Evolutionary conservation across 1,284 basidiomycete genomes (phyloP).

Genomic region (Marasmius sp.): DNA sequence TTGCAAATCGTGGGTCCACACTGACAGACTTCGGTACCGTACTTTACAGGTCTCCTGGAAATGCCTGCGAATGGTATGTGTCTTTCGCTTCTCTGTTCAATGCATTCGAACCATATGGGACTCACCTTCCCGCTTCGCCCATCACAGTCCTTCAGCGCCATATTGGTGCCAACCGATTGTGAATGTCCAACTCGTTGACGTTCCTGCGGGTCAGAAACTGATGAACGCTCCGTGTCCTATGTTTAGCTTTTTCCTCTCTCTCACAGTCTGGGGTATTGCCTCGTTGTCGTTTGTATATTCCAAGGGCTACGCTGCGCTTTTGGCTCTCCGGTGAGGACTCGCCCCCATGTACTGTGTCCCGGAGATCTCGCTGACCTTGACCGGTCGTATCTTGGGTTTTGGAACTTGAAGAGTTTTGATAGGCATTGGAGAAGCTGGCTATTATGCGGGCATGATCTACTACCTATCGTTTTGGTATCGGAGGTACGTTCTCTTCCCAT

Average conservation of each 20-base stretch:
- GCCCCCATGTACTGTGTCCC: neutral
- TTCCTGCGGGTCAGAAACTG: neutral
- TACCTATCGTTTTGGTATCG: constrained; percentile 57
- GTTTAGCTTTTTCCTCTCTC: constrained; percentile 50
- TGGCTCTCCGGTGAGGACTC: constrained; percentile 42
- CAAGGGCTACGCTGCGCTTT: constrained; percentile 47
- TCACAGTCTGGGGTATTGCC: constrained; percentile 52
- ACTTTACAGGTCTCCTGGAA: constrained; percentile 44
- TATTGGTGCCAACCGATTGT: constrained; percentile 60
- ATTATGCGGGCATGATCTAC: constrained; percentile 57
- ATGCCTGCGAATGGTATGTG: constrained; percentile 53
- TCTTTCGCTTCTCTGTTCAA: neutral
- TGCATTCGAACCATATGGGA: neutral
- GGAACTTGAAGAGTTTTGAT: constrained; percentile 35
- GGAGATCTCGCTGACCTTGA: neutral
- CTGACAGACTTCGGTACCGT: neutral
- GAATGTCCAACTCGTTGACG: constrained; percentile 11
- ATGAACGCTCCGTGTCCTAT: neutral
- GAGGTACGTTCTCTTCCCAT: constrained; percentile 33
- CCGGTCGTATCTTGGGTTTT: no score
- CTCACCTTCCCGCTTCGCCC: neutral
- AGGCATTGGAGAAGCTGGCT: constrained; percentile 51
- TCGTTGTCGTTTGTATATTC: constrained; percentile 55
- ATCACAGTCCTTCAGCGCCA: constrained; percentile 47
- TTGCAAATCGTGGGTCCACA: neutral